Base-by-base conservation (phyloP, 164 flowering plant genomes). In the Santalum album region DNA sequence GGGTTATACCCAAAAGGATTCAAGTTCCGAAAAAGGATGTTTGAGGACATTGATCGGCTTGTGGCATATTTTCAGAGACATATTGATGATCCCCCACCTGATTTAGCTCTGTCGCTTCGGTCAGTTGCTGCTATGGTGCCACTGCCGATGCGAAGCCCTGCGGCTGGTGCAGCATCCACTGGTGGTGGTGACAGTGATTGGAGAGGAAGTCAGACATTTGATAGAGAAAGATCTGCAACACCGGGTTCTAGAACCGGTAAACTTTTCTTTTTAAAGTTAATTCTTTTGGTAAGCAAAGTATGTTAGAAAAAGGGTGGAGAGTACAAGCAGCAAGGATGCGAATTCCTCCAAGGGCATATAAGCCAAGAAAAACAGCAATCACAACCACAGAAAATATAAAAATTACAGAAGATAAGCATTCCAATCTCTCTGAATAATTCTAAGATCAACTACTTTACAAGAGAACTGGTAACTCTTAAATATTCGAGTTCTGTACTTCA, bases 41-140 rank as follows among this genome's bases (percentile, higher is more conserved):
- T 94, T 77, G 96, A 90, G 68, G 83, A 79, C 61, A 74, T 94
- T 25, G 97, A 94, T 72, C 66, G 92, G 55, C 90, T 94, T 44
- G 92, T 94, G 48, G 77, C 88, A 17, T 75, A 94, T 67, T 94
- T 94, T 51, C 99, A 94, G 74, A 80, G 69, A 49, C 95, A 94
- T 63, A 87, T 94, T 42, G 81, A 94, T 72, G 96, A 89, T 63
- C 75, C 86, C 1, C 75, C 59, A 45, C 77, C 60, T 55, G 94
- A 78, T 1, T 71, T 83, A 15, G 74, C 68, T 1, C 94, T 69
- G 51, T 81, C 95, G n/a, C 70, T 84, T 20, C 75, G 87, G 44
- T 83, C 95, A 29, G 87, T 83, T 60, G 98, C 98, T 67, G 95
- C 99, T 2, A 81, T 78, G 88, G 96, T 92, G 7, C 99, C 99